Evolutionary conservation across 345 rosid species (phyloP).

Genomic region (Brassica rapa): DNA sequence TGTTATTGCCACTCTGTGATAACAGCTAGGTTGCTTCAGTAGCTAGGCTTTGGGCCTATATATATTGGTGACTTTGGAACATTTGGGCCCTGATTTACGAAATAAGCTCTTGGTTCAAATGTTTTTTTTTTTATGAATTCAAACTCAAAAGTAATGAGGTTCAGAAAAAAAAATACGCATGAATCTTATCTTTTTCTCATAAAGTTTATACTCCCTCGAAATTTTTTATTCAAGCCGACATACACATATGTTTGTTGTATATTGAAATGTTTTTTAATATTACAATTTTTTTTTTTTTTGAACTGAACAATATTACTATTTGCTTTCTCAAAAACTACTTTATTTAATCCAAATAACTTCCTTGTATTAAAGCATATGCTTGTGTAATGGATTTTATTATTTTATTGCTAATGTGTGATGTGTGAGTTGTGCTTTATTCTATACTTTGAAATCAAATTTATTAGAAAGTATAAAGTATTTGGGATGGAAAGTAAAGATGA

Average conservation of each 20-base stretch:
- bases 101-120: not conserved
- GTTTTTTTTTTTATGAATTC: not conserved
- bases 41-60: not conserved
- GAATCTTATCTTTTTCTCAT: not conserved
- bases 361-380: slow-evolving; percentile 8
- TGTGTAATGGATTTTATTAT: not conserved
- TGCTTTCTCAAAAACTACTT: not conserved
- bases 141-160: not conserved
- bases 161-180: not conserved
- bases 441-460: slow-evolving; percentile 31
- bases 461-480: slow-evolving; percentile 25
- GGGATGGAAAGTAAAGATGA: slow-evolving; percentile 2
- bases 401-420: slow-evolving; percentile 9
- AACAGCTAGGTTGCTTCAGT: too few species aligned
- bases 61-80: not conserved
- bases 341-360: not conserved
- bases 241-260: not conserved
- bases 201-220: not conserved
- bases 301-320: not conserved
- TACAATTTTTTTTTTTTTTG: too few species aligned
- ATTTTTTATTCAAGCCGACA: not conserved
- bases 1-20: not conserved
- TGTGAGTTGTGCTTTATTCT: slow-evolving; percentile 16
- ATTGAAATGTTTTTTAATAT: not conserved
- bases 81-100: not conserved